These are phyloP conservation scores for Cyclotella sp. DNA, from an alignment of 108 stramenopile genomes.

Conservation along the genomic window DNA sequence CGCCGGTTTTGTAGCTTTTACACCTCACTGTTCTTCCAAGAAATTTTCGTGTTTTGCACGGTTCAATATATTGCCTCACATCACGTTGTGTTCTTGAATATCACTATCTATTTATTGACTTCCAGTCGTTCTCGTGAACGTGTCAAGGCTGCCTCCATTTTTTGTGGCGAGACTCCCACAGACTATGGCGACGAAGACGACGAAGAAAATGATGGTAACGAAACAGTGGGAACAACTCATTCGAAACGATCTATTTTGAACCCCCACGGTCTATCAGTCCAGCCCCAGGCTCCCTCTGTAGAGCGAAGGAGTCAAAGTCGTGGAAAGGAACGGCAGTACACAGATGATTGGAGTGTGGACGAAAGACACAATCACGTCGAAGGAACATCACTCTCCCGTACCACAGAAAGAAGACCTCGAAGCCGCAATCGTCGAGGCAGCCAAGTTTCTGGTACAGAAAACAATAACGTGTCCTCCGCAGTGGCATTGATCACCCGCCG, in stretches of 20 bases:
- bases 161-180: conserved; percentile 27
- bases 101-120: neutral
- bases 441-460: neutral
- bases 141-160: conserved; percentile 23
- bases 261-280: conserved; percentile 36
- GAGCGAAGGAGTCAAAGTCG: conserved; percentile 47
- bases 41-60: neutral
- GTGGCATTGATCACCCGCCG: conserved; percentile 38
- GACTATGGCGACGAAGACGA: conserved; percentile 17
- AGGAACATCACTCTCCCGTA: neutral
- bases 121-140: conserved; percentile 42
- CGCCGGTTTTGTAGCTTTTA: neutral
- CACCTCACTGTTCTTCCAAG: too few species aligned
- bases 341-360: neutral
- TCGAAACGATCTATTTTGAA: conserved; percentile 38
- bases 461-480: conserved; percentile 9
- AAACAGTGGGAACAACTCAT: conserved; percentile 12
- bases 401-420: neutral
- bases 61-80: too few species aligned
- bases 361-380: conserved; percentile 4
- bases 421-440: neutral
- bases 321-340: neutral
- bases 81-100: neutral
- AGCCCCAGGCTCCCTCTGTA: conserved; percentile 21
- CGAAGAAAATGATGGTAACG: conserved; percentile 16